phyloP scores from a whole-genome alignment of 805 yeast species.

The Barnettozyma californica region DNA sequence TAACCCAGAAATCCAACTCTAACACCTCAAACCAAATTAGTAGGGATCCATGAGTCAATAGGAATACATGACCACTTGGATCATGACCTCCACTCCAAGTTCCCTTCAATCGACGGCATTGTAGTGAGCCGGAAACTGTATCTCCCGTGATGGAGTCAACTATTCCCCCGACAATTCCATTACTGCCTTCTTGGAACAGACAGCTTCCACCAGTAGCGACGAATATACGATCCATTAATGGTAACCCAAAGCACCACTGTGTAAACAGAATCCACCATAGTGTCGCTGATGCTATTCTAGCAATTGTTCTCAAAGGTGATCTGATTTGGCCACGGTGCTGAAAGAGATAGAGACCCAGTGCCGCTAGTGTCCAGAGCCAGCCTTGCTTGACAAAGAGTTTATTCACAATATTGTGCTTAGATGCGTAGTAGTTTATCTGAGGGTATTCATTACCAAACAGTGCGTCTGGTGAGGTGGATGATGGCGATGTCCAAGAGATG shows the following conservation, averaged over 20 bases:
- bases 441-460: not conserved
- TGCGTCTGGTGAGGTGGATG: not conserved
- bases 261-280: conserved; percentile 82
- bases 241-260: conserved; percentile 79
- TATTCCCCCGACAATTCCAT: conserved; percentile 47
- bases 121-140: conserved; percentile 11
- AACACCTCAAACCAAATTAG: conserved; percentile 61
- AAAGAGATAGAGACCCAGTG: conserved; percentile 27
- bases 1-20: conserved; percentile 32
- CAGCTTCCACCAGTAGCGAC: conserved; percentile 81
- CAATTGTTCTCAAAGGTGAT: conserved; percentile 5
- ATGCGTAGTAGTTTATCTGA: conserved; percentile 29
- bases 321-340: conserved; percentile 14
- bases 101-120: conserved; percentile 58
- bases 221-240: conserved; percentile 86
- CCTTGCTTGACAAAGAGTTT: conserved; percentile 78
- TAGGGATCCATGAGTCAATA: conserved; percentile 61
- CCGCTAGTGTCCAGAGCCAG: conserved; percentile 82
- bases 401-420: conserved; percentile 69
- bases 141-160: not conserved
- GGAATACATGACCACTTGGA: conserved; percentile 90
- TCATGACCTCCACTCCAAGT: conserved; percentile 86
- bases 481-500: conserved; percentile 28
- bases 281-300: conserved; percentile 33
- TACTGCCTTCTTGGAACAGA: not conserved